A percentile compares a stretch with the other conserved stretches of the same genome.
These are phyloP conservation scores for Wickerhamiella allomyrinae DNA, from an alignment of 805 yeast species.

Conservation along the genomic window DNA sequence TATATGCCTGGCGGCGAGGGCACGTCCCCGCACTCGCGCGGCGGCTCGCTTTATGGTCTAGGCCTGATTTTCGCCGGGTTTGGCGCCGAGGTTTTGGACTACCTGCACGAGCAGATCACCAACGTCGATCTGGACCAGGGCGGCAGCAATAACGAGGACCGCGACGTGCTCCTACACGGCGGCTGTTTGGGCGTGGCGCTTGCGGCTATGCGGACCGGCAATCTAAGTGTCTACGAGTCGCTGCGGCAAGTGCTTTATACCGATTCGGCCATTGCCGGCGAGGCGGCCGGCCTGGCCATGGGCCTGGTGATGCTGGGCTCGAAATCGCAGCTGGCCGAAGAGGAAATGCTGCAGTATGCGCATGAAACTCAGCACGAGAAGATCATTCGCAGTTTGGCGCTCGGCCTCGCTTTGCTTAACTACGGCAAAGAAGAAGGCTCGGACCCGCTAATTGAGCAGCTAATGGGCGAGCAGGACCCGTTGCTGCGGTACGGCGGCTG, in stretches of 20 bases:
- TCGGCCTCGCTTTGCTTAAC: conserved; percentile 75
- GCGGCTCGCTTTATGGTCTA: conserved; percentile 86
- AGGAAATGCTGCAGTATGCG: conserved; percentile 81
- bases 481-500: conserved; percentile 92
- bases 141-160: conserved; percentile 27
- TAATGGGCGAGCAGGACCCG: conserved; percentile 64
- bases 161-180: conserved; percentile 84
- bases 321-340: conserved; percentile 49
- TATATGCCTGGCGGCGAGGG: conserved; percentile 72
- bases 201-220: conserved; percentile 88
- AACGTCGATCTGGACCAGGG: conserved; percentile 26
- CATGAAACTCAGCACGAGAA: conserved; percentile 93
- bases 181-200: conserved; percentile 92
- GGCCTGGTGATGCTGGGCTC: conserved; percentile 93
- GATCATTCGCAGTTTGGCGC: conserved; percentile 81
- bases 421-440: conserved; percentile 79
- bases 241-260: conserved; percentile 71
- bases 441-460: conserved; percentile 46
- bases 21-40: conserved; percentile 70
- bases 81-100: conserved; percentile 68
- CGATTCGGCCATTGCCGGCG: conserved; percentile 89
- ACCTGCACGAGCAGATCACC: conserved; percentile 56
- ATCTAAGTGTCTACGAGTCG: conserved; percentile 60
- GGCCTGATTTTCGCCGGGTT: conserved; percentile 95
- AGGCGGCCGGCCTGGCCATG: conserved; percentile 92